A percentile compares a stretch with the other conserved stretches of the same genome.
These are phyloP conservation scores for Blepharisma stoltei DNA, from an alignment of 73 alveolate species.

Conservation along the genomic window DNA sequence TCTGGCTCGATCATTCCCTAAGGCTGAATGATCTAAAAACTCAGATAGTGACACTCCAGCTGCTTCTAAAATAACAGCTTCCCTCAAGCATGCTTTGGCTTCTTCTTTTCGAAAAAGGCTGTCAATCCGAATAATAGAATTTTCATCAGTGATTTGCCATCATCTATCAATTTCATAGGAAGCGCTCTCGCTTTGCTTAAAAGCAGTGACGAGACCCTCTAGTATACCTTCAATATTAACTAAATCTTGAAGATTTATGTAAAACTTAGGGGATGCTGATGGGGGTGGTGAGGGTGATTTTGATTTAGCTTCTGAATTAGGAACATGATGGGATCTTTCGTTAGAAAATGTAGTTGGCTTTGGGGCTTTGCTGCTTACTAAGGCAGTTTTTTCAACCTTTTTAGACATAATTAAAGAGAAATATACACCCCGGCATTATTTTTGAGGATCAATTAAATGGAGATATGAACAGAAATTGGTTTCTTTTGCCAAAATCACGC, in stretches of 20 bases:
- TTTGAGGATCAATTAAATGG: too few species aligned
- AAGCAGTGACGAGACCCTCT: neutral
- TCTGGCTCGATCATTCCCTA: slow-evolving; percentile 17
- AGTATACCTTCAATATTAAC: slow-evolving; percentile 10
- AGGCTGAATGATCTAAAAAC: neutral
- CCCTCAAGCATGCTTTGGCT: neutral
- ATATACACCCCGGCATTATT: too few species aligned
- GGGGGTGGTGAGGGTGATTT: slow-evolving; percentile 11
- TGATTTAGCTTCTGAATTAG: neutral
- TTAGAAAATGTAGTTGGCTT: slow-evolving; percentile 18
- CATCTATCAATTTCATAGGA: slow-evolving; percentile 9
- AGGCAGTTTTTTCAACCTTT: slow-evolving; percentile 1
- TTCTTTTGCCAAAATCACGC: too few species aligned
- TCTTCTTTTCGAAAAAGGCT: neutral
- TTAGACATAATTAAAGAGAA: too few species aligned
- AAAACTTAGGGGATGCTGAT: neutral
- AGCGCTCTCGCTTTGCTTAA: slow-evolving; percentile 13
- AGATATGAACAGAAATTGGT: too few species aligned
- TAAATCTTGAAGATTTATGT: slow-evolving; percentile 21
- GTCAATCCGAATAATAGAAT: slow-evolving; percentile 5
- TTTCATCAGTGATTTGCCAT: slow-evolving; percentile 25
- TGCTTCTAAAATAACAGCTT: slow-evolving; percentile 27
- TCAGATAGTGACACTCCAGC: neutral
- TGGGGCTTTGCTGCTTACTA: slow-evolving; percentile 25
- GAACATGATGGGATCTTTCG: too few species aligned